Evolutionary conservation across 192 early-diverging fungal species (phyloP).

Genomic region (Coemansia furcata): DNA sequence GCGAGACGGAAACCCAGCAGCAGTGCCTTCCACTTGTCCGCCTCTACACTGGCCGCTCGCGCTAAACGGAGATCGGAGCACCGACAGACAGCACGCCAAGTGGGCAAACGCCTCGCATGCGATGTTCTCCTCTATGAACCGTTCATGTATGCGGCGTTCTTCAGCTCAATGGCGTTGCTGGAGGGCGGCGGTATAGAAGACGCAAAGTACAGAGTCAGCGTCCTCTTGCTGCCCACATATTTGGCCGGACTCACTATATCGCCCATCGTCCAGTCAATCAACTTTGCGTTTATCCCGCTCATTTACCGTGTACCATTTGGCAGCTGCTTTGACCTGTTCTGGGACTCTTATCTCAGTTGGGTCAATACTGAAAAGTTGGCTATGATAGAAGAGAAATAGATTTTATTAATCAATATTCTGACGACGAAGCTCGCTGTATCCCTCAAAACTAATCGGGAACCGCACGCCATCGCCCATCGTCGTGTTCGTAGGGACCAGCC

Average conservation of each 20-base stretch:
- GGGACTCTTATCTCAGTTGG: conserved; percentile 78
- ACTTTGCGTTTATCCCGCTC: conserved; percentile 75
- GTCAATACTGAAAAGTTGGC: conserved; percentile 58
- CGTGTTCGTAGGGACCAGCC: conserved; percentile 56
- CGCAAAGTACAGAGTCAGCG: conserved; percentile 25
- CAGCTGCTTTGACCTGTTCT: conserved; percentile 68
- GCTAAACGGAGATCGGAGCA: conserved; percentile 37
- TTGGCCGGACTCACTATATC: conserved; percentile 56
- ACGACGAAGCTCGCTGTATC: conserved; percentile 43
- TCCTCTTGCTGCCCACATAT: conserved; percentile 41
- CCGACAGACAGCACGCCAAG: conserved; percentile 26
- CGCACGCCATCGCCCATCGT: conserved; percentile 56
- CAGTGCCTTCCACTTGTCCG: neutral
- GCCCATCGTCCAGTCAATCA: conserved; percentile 73
- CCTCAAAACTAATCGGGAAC: conserved; percentile 54
- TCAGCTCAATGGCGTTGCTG: conserved; percentile 47
- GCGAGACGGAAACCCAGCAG: conserved; percentile 18
- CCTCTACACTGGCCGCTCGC: conserved; percentile 8
- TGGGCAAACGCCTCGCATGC: conserved; percentile 42
- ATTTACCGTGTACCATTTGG: conserved; percentile 70
- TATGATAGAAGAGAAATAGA: conserved; percentile 16
- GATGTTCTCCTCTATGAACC: conserved; percentile 50
- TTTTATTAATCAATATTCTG: conserved; percentile 4
- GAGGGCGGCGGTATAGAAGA: conserved; percentile 41
- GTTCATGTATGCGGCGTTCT: conserved; percentile 43